A percentile compares a stretch with the other conserved stretches of the same genome.
Evolutionary conservation across 257 asterid species (phyloP).

Genomic region (Euphrasia confusa): DNA sequence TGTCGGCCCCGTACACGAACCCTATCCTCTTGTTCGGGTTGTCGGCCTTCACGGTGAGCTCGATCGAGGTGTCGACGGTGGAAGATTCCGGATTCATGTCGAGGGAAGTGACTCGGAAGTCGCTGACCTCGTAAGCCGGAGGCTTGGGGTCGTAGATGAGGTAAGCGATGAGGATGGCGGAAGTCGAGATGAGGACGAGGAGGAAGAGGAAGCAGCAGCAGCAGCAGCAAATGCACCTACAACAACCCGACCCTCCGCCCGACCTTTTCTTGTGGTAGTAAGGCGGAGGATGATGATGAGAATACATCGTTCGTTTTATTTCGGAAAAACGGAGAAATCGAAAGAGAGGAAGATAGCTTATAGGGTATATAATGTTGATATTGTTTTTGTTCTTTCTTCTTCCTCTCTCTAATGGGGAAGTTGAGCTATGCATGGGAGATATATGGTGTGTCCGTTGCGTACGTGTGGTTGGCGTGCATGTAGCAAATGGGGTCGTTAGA

Average conservation of each 20-base stretch:
- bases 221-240: conserved; percentile 46
- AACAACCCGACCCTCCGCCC: background rate
- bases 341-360: background rate
- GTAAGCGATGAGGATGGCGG: conserved; percentile 23
- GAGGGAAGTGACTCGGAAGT: conserved; percentile 37
- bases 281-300: conserved; percentile 29
- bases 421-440: background rate
- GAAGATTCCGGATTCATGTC: conserved; percentile 30
- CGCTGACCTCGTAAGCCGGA: conserved; percentile 37
- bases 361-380: too few relatives aligned
- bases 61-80: conserved; percentile 34
- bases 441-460: conserved; percentile 11
- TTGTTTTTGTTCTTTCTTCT: background rate
- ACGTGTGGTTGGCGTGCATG: conserved; percentile 18
- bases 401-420: background rate
- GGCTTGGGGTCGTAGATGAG: conserved; percentile 28
- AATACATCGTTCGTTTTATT: conserved; percentile 17
- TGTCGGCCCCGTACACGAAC: conserved; percentile 34
- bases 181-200: conserved; percentile 23
- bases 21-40: conserved; percentile 45
- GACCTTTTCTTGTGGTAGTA: conserved; percentile 23
- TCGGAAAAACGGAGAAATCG: background rate
- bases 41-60: conserved; percentile 31
- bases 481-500: background rate
- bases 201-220: conserved; percentile 42